Evolutionary conservation across 495 filamentous ascomycete species (phyloP).

Genomic region (Xylaria scruposa): DNA sequence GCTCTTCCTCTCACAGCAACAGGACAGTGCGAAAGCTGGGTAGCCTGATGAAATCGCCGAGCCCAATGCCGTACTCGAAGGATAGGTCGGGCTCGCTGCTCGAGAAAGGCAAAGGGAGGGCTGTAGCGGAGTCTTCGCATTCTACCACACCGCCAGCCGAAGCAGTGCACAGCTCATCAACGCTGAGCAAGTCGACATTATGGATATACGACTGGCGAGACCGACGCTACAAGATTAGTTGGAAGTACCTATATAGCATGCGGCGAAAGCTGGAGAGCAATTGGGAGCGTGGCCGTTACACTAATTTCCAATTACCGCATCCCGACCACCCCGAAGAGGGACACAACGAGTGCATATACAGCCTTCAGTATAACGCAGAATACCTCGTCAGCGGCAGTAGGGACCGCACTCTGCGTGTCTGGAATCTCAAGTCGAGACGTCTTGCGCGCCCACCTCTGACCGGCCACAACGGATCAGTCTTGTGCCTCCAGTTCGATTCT

Average conservation of each 20-base stretch:
- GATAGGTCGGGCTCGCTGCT: conserved; percentile 23
- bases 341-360: conserved; percentile 93
- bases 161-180: conserved; percentile 27
- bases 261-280: conserved; percentile 85
- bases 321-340: conserved; percentile 80
- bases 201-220: conserved; percentile 52
- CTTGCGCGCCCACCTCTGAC: conserved; percentile 71
- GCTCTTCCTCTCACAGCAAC: conserved; percentile 37
- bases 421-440: conserved; percentile 84
- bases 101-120: conserved; percentile 47
- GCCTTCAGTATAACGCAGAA: conserved; percentile 82
- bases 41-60: conserved; percentile 38
- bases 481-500: conserved; percentile 98
- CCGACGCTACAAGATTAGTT: conserved; percentile 67
- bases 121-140: conserved; percentile 32
- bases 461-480: conserved; percentile 84
- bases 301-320: conserved; percentile 89
- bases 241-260: conserved; percentile 90
- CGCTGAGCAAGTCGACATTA: conserved; percentile 45
- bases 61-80: conserved; percentile 35
- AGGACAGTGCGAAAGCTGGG: conserved; percentile 33
- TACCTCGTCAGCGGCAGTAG: conserved; percentile 94
- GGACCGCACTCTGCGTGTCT: conserved; percentile 86
- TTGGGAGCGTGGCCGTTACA: conserved; percentile 82
- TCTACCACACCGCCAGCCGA: conserved; percentile 38